phyloP scores from a whole-genome alignment of 305 asterid species.

The Fraxinus sp. region DNA sequence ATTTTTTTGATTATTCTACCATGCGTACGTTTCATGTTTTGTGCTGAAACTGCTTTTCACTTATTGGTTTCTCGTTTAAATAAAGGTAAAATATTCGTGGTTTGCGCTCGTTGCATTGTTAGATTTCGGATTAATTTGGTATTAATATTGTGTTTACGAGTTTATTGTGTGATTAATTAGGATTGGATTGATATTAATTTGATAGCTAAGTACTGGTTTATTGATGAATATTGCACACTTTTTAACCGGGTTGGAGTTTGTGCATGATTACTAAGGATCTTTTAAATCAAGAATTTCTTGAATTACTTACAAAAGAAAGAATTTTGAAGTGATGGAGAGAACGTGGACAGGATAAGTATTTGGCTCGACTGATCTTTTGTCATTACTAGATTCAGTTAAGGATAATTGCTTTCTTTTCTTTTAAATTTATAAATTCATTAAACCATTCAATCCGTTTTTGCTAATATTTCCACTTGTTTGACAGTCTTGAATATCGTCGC shows the following conservation, averaged over 20 bases:
- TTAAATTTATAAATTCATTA: background rate
- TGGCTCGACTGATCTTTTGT: constrained; percentile 15
- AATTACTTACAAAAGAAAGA: background rate
- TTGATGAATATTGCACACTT: background rate
- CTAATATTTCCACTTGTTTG: background rate
- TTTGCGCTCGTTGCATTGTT: constrained; percentile 7
- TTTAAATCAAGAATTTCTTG: background rate
- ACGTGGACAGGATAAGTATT: background rate
- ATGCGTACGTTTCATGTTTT: background rate
- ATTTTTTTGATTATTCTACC: background rate
- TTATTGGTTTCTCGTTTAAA: background rate
- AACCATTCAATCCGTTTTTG: background rate
- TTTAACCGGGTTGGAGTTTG: constrained; percentile 14
- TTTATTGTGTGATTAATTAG: constrained; percentile 1
- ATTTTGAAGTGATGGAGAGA: background rate
- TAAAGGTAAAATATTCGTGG: constrained; percentile 11
- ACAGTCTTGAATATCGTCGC: background rate
- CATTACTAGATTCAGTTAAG: background rate
- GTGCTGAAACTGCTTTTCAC: constrained; percentile 17
- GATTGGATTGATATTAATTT: constrained; percentile 14
- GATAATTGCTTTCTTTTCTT: background rate
- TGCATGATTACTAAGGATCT: background rate
- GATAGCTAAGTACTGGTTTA: background rate
- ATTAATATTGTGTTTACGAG: constrained; percentile 15
- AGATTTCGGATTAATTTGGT: constrained; percentile 11